phyloP scores from a whole-genome alignment of 2,329 filamentous ascomycete genomes.

The Beauveria caledonica region DNA sequence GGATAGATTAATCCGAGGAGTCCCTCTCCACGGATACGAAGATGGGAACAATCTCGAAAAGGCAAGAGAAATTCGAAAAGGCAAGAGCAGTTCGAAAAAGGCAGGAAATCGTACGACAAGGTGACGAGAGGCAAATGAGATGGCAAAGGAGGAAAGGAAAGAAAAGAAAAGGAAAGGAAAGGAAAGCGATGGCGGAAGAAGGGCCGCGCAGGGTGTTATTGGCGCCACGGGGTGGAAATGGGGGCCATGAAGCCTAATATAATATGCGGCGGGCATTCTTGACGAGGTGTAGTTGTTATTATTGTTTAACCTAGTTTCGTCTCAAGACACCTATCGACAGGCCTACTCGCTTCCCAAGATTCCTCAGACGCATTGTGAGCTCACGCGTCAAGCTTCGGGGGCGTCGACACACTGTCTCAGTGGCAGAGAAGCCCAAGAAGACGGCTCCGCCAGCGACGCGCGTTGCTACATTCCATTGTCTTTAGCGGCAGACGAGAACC shows the following conservation, averaged over 20 bases:
- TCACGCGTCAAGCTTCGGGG: constrained; percentile 5
- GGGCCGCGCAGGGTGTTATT: neutral
- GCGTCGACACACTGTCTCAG: neutral
- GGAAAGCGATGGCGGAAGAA: neutral
- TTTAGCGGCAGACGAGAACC: neutral
- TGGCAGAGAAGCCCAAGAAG: neutral
- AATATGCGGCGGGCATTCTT: neutral
- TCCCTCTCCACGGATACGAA: constrained; percentile 4
- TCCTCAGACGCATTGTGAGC: neutral
- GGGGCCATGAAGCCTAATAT: neutral
- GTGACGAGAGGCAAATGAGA: neutral
- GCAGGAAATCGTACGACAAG: constrained; percentile 2
- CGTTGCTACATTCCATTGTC: neutral
- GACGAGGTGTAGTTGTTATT: neutral
- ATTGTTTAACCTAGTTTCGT: neutral
- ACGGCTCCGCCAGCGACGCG: neutral
- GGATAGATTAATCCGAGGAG: neutral
- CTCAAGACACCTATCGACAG: constrained; percentile 9
- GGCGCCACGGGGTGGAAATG: neutral
- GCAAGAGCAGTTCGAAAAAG: neutral
- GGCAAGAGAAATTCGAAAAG: neutral
- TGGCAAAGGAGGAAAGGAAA: neutral
- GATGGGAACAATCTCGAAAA: neutral
- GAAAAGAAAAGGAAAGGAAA: too few species aligned
- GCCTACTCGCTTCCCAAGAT: constrained; percentile 1